Percentiles rank a stretch among this genome's conserved stretches.
Conservation (phyloP, 768 basidiomycete genomes). For the Boletus rubropictus region DNA sequence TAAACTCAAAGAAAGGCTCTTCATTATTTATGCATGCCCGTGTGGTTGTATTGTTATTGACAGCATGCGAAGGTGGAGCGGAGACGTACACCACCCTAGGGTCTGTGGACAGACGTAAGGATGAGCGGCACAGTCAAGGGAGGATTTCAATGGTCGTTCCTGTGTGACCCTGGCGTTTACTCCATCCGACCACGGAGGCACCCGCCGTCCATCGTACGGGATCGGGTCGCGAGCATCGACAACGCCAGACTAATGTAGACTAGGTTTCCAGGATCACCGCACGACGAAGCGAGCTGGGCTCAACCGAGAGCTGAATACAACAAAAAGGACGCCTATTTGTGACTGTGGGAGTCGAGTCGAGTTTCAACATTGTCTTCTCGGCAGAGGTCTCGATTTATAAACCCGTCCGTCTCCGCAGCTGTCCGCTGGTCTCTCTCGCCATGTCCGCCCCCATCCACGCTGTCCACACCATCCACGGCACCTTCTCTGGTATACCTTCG, state of each 20-base stretch:
- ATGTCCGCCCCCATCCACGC: conserved; percentile 27
- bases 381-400: conserved; percentile 20
- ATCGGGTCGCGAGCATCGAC: conserved; percentile 13
- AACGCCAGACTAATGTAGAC: not conserved
- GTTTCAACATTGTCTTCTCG: conserved; percentile 18
- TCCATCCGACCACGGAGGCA: too few species aligned
- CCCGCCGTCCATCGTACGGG: conserved; percentile 1
- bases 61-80: not conserved
- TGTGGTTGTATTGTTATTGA: not conserved
- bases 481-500: conserved; percentile 27
- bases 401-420: not conserved
- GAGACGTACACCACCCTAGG: too few species aligned
- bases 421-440: conserved; percentile 11
- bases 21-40: not conserved
- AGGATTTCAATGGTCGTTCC: too few species aligned
- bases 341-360: conserved; percentile 12
- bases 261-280: not conserved
- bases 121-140: too few species aligned
- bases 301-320: too few species aligned
- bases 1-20: conserved; percentile 3
- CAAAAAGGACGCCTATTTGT: conserved; percentile 10
- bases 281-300: not conserved
- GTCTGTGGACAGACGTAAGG: too few species aligned
- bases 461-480: conserved; percentile 30
- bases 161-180: too few species aligned